A percentile compares a stretch with the other conserved stretches of the same genome.
Conservation (phyloP, 805 yeast species). For the Ogataea degrootiae region DNA sequence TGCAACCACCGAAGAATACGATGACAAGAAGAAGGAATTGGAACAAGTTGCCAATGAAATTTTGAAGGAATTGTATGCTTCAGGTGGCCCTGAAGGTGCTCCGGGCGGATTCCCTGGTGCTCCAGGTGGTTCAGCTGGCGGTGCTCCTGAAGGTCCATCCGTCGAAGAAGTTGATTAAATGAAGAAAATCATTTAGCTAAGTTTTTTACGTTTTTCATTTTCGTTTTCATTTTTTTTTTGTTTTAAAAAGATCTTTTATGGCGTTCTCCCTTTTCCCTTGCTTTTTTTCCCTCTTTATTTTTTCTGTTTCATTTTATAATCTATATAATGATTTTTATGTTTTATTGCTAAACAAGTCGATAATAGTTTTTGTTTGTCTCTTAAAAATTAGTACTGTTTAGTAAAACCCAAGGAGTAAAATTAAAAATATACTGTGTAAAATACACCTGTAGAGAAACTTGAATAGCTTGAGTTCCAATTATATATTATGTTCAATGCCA, state of each 20-base stretch:
- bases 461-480: no score
- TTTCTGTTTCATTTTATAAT: neutral
- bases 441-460: no score
- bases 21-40: conserved; percentile 93
- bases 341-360: no score
- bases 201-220: neutral
- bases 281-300: neutral
- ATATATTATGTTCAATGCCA: no score
- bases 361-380: no score
- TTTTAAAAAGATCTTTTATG: neutral
- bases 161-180: conserved; percentile 75
- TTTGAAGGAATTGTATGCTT: conserved; percentile 94
- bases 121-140: conserved; percentile 43
- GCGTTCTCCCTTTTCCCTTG: neutral
- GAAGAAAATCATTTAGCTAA: neutral
- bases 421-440: no score
- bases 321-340: no score
- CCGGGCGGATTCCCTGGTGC: conserved; percentile 31
- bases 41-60: conserved; percentile 95
- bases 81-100: conserved; percentile 72
- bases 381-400: neutral
- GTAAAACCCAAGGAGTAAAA: neutral
- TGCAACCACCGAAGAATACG: conserved; percentile 87
- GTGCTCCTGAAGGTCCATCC: conserved; percentile 62
- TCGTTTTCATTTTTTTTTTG: neutral